Percentiles rank a stretch among this genome's conserved stretches.
Evolutionary conservation across 2,329 filamentous ascomycete genomes (phyloP).

Genomic region (Sporothrix sp.): DNA sequence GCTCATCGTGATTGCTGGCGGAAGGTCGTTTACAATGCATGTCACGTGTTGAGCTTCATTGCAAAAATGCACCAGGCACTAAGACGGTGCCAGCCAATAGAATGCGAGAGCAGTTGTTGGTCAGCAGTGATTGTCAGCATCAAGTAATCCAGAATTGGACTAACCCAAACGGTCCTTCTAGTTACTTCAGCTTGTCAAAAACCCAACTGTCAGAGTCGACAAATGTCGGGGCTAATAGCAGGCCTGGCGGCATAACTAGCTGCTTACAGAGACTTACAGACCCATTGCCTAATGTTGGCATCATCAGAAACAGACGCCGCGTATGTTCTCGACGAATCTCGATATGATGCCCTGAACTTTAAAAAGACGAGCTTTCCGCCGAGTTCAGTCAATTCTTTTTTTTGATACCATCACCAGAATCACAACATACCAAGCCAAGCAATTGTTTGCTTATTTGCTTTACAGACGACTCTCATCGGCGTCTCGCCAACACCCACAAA

Average conservation of each 20-base stretch:
- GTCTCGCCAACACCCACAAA: no score
- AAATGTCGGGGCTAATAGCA: not conserved
- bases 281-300: not conserved
- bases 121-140: conserved; percentile 12
- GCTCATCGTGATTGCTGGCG: no score
- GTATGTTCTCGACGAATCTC: conserved; percentile 15
- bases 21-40: no score
- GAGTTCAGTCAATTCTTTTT: conserved; percentile 21
- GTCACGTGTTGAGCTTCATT: no score
- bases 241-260: not conserved
- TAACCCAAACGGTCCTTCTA: no score
- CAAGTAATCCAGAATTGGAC: no score
- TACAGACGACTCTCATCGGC: not conserved
- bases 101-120: no score
- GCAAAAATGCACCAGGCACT: no score
- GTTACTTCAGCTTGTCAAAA: not conserved
- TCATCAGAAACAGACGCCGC: not conserved
- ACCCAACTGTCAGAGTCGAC: conserved; percentile 7
- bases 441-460: not conserved
- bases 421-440: conserved; percentile 16
- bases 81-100: not conserved
- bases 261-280: conserved; percentile 11
- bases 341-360: conserved; percentile 16
- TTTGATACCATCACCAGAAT: conserved; percentile 22
- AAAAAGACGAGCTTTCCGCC: conserved; percentile 26